Base-by-base conservation (phyloP, 768 basidiomycete genomes). In the Goffeauzyma gilvescens region DNA sequence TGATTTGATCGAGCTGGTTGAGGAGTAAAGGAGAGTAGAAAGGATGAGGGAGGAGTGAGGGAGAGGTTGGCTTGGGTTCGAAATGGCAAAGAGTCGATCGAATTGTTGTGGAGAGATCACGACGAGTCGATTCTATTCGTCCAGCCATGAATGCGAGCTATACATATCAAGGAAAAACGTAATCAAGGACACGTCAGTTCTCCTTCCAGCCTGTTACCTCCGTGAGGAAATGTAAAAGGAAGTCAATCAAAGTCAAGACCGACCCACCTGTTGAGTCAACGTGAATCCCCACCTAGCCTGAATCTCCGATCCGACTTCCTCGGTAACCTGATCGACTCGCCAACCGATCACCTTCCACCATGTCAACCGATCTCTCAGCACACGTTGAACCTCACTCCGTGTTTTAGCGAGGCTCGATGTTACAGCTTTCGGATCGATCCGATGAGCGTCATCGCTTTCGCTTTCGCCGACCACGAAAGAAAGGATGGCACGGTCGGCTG, bases 81-180 rank as follows among this genome's bases (percentile, higher is more conserved):
- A n/a, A n/a, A n/a, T n/a, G n/a, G n/a, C n/a, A n/a, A n/a, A n/a
- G n/a, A n/a, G n/a, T n/a, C n/a, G n/a, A n/a, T n/a, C n/a, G n/a
- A n/a, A 53, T 47, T 28, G 37, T 17, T 4, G 21, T 21, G 12
- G 50, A 44, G 5, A 61, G 32, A 1, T 46, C 20, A 1, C 32
- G 9, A 40, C 59, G 58, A 6, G 59, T 42, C 31, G 58, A 46
- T 4, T 52, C 49, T 17, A 64, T 45, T 42, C 55, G 44, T 12
- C 62, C 62, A 15, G 55, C 41, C 24, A 60, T 60, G 36, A 53
- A 61, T 6, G 52, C 50, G 15, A 63, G 46, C 55, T 60, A 43
- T 26, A 28, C 13, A 31, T 9, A 22, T 37, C 32, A 46, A 15
- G 21, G n/a, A 27, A 37, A 24, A 20, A 8, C 13, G 24, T 35